Evolutionary conservation across 1,139 yeast genomes (phyloP), one percentile per base, ranked within the genome.

Genomic region (Blastobotrys petasosporus): DNA sequence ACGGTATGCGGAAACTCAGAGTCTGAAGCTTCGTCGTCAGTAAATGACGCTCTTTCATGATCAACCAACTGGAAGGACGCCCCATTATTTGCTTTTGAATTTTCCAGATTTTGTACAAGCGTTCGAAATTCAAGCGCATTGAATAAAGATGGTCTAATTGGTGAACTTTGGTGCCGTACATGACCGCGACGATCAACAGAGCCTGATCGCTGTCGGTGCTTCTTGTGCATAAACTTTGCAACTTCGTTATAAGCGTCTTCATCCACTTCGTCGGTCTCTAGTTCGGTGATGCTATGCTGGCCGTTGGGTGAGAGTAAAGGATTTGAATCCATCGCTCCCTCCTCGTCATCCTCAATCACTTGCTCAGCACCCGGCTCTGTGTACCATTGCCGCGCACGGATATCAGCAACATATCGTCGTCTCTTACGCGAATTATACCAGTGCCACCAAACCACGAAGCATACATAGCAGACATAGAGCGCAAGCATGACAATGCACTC

Each of bases 391-490:
- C 67, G 43, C 3, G 63, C 63, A 39, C 51, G 54, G 37, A 42
- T 48, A 29, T 57, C 66, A 40, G 51, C 59, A 42, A 48, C 47
- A 46, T 52, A 55, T 46, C 13, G 45, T n/a, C 45, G 45, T 12
- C 58, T 54, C 36, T 47, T 52, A 16, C 52, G 50, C 11, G 62
- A 50, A 15, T 54, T 35, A 60, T 66, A 50, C 58, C 58, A 70
- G 44, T 72, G 75, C 75, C 75, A 67, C 2, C 58, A 40, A 0
- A 72, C 66, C 2, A 75, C 76, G 20, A 76, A 68, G 0, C 66
- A 43, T 2, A 83, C 88, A 57, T 84, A 85, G 1, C 64, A 44
- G 0, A 73, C 49, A 57, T 85, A 85, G 2, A 79, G 59, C 0
- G 58, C 57, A 2, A 82, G 67, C 65, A 85, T 68, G 4, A 71